These are phyloP conservation scores for Amaranthus tricolor DNA, from an alignment of 179 eudicot species.

Conservation along the genomic window DNA sequence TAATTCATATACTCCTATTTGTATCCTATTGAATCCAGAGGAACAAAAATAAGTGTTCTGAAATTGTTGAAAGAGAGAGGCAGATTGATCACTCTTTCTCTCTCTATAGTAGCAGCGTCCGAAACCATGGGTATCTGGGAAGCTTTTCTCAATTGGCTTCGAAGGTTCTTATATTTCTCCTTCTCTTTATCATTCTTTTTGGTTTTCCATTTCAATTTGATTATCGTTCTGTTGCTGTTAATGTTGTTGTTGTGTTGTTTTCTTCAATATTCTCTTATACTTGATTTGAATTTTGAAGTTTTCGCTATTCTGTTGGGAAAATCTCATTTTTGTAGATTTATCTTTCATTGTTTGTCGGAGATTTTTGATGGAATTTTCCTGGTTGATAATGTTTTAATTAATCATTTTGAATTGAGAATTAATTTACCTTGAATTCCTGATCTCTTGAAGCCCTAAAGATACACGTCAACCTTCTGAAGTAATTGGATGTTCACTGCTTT, in stretches of 20 bases:
- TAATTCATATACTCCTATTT: too few species aligned
- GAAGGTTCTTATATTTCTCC: slow-evolving; percentile 47
- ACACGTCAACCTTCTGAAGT: too few species aligned
- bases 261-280: neutral
- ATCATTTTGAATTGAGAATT: too few species aligned
- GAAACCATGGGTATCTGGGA: slow-evolving; percentile 83
- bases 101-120: neutral
- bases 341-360: too few species aligned
- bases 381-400: too few species aligned
- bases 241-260: neutral
- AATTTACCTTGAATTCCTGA: too few species aligned
- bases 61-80: neutral
- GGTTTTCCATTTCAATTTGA: neutral
- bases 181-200: neutral
- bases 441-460: too few species aligned
- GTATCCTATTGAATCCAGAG: too few species aligned
- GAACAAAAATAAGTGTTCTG: too few species aligned
- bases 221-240: neutral
- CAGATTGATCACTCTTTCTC: neutral
- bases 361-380: too few species aligned
- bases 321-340: too few species aligned
- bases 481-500: too few species aligned
- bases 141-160: slow-evolving; percentile 95
- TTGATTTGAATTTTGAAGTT: neutral
- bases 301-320: neutral